Base-by-base conservation (phyloP, 1,284 basidiomycete genomes). In the Meira nashicola region DNA sequence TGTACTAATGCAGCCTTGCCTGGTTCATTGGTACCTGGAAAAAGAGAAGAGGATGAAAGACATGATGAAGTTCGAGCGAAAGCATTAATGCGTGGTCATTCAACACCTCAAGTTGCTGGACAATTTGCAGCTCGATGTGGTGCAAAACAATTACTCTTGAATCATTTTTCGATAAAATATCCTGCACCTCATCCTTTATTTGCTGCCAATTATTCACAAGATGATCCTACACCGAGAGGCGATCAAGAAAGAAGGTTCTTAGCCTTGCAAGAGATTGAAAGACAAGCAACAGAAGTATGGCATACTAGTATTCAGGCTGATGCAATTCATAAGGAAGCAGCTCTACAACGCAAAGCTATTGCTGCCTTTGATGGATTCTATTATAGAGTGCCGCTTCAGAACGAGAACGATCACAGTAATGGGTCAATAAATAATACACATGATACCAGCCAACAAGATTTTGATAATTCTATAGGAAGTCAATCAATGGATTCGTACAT, bases 1-100 rank as follows among this genome's bases (percentile, higher is more conserved):
- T 73, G 69, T 48, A 77, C 75, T 37, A 76, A 77, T 56, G 71
- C 70, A 15, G 70, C 70, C 1, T 61, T 77, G 39, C 64, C 67
- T 2, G 49, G 58, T 17, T 43, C 63, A 47, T 65, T 68, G 23
- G 59, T 59, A 37, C 55, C 57, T 47, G 60, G 66, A 17, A 63
- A 63, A 53, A 70, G 66, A 47, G 49, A 59, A 1, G 65, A 68
- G 43, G 23, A 48, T 25, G 46, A 48, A 23, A 59, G 53, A 10
- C 50, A 60, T 4, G 64, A 65, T 12, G 62, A 70, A 17, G 62
- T 70, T 10, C 39, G 63, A 41, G 59, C 56, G 8, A 66, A 66
- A 50, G 73, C 73, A 1, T 52, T 49, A 14, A 23, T 48, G 33
- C 60, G 74, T 0, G 75, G 75, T 2, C 75, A 77, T 56, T 73